Evolutionary conservation across 2,329 filamentous ascomycete genomes (phyloP).

Genomic region (Verticillium nubilum): DNA sequence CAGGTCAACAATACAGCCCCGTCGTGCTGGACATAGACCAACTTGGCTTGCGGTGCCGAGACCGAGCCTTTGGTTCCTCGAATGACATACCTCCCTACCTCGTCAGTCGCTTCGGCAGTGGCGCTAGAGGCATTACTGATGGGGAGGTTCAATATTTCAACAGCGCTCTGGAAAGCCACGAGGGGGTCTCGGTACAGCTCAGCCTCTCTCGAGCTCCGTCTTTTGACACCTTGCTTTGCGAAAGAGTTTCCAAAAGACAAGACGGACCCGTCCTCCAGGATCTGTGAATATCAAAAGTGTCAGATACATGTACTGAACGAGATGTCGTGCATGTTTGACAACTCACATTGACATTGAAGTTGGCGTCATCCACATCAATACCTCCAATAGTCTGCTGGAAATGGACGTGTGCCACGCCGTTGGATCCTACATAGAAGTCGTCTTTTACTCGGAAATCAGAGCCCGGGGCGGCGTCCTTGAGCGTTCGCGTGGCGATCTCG

Average conservation of each 20-base stretch:
- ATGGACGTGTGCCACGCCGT: conserved; percentile 47
- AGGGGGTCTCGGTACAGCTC: conserved; percentile 33
- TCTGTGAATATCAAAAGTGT: conserved; percentile 21
- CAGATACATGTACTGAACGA: neutral
- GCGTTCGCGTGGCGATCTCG: conserved; percentile 30
- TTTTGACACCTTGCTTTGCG: conserved; percentile 36
- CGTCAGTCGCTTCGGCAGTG: conserved; percentile 19
- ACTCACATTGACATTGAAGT: conserved; percentile 50
- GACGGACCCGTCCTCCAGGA: conserved; percentile 40
- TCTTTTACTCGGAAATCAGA: conserved; percentile 37
- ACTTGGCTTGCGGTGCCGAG: conserved; percentile 41
- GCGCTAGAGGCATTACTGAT: conserved; percentile 18
- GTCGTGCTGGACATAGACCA: conserved; percentile 43
- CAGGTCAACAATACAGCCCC: conserved; percentile 39
- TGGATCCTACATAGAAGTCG: conserved; percentile 42
- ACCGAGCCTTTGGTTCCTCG: conserved; percentile 38
- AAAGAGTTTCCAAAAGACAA: conserved; percentile 48
- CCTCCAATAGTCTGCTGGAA: conserved; percentile 49
- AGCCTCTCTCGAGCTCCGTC: conserved; percentile 30
- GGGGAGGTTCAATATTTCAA: conserved; percentile 24
- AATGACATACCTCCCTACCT: conserved; percentile 26
- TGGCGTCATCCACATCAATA: conserved; percentile 48
- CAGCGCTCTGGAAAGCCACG: conserved; percentile 35
- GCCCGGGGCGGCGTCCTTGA: conserved; percentile 24
- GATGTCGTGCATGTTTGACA: no score